Conservation (phyloP, 176 grass and related monocot species). For the Elymus sibiricus region DNA sequence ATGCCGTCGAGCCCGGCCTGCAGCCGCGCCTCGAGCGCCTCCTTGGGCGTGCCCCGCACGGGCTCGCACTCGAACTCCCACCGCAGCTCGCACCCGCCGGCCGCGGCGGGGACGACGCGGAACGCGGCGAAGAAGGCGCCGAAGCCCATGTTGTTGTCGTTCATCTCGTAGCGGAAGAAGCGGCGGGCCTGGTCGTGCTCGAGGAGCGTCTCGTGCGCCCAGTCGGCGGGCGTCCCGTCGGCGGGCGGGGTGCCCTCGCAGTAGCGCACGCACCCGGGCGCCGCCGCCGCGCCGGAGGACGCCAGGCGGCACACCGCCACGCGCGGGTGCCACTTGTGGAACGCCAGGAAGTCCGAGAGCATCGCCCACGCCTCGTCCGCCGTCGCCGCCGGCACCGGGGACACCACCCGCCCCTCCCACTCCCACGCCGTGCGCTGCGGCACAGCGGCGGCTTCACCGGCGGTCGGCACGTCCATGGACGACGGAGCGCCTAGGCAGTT, state of each 20-base stretch:
- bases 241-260: slow-evolving; percentile 38
- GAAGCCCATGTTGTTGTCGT: slow-evolving; percentile 90
- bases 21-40: slow-evolving; percentile 45
- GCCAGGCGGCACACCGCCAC: slow-evolving; percentile 47
- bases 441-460: not conserved
- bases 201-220: slow-evolving; percentile 85
- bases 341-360: slow-evolving; percentile 69
- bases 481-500: not conserved
- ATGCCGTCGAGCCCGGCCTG: slow-evolving; percentile 52
- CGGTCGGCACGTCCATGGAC: not conserved
- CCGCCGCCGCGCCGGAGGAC: not conserved
- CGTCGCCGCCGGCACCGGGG: slow-evolving; percentile 29
- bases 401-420: slow-evolving; percentile 55
- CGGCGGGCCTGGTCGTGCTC: slow-evolving; percentile 44
- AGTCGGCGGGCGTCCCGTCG: slow-evolving; percentile 26
- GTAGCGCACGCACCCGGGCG: slow-evolving; percentile 62
- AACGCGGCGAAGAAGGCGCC: slow-evolving; percentile 54
- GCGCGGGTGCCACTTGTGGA: slow-evolving; percentile 74
- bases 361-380: slow-evolving; percentile 67
- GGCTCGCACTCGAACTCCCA: slow-evolving; percentile 66
- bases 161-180: slow-evolving; percentile 84
- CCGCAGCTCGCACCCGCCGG: slow-evolving; percentile 27
- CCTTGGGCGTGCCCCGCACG: slow-evolving; percentile 34
- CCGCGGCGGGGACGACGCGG: slow-evolving; percentile 25
- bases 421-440: not conserved